Percentiles rank a stretch among this genome's conserved stretches.
These are phyloP conservation scores for Fusarium miscanthi DNA, from an alignment of 2,329 filamentous ascomycete species.

Conservation along the genomic window DNA sequence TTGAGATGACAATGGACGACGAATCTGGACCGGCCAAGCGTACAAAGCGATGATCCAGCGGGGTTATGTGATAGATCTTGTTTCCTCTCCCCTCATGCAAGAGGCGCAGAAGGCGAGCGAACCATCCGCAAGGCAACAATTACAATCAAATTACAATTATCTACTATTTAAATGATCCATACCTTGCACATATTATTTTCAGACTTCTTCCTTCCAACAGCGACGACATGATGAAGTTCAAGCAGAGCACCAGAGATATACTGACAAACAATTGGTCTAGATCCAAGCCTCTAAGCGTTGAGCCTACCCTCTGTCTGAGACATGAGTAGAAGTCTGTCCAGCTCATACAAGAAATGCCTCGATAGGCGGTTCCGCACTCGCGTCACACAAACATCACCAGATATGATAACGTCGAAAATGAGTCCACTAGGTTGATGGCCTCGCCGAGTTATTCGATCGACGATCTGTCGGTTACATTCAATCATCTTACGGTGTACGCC, in stretches of 20 bases:
- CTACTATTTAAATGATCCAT: slow-evolving; percentile 30
- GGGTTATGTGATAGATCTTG: slow-evolving; percentile 18
- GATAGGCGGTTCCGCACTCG: not conserved
- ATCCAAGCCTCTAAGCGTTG: not conserved
- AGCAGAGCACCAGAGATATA: not conserved
- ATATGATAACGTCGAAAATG: slow-evolving; percentile 9
- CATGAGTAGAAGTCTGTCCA: not conserved
- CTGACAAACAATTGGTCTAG: not conserved
- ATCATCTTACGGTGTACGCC: slow-evolving; percentile 5
- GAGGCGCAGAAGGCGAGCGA: slow-evolving; percentile 36
- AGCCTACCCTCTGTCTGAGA: not conserved
- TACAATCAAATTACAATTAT: slow-evolving; percentile 22
- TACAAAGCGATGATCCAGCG: slow-evolving; percentile 39
- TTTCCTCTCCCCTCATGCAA: slow-evolving; percentile 34
- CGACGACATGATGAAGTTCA: not conserved
- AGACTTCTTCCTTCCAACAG: not conserved
- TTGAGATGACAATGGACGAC: slow-evolving; percentile 45
- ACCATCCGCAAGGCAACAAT: slow-evolving; percentile 33
- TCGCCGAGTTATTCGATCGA: slow-evolving; percentile 14
- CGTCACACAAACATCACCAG: not conserved
- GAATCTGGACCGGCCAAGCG: slow-evolving; percentile 47
- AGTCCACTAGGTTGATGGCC: not conserved
- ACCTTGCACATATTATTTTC: not conserved
- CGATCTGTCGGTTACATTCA: slow-evolving; percentile 23
- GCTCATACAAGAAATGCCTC: not conserved